phyloP scores from a whole-genome alignment of 192 early-diverging fungal genomes.

The Phycomyces blakesleeanus region DNA sequence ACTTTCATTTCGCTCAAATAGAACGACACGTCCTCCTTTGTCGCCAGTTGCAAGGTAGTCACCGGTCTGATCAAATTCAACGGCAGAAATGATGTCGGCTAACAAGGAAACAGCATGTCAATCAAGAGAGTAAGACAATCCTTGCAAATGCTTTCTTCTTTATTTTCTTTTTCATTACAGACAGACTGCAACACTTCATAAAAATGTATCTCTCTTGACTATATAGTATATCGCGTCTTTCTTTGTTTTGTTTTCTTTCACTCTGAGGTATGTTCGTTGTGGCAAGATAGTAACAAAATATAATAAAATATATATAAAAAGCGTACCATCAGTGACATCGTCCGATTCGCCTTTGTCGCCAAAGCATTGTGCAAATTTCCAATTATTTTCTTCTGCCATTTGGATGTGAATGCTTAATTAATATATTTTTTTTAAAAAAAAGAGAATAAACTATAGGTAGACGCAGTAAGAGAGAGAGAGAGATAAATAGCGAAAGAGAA shows the following conservation, averaged over 20 bases:
- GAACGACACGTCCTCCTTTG: constrained; percentile 86
- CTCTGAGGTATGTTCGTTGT: no score
- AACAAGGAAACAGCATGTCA: constrained; percentile 12
- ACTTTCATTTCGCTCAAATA: constrained; percentile 87
- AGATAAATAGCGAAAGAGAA: not conserved
- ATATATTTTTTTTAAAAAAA: not conserved
- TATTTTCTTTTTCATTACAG: no score
- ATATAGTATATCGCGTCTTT: not conserved
- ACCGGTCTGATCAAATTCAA: constrained; percentile 89
- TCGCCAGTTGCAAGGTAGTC: constrained; percentile 91
- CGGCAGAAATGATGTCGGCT: constrained; percentile 95
- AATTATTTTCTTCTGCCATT: constrained; percentile 43
- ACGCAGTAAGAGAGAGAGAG: not conserved
- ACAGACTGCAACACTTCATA: no score
- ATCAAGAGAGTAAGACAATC: not conserved
- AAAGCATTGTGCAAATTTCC: constrained; percentile 94
- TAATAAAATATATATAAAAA: not conserved
- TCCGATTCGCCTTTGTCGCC: constrained; percentile 93
- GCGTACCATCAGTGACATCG: constrained; percentile 89
- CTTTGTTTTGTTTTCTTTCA: not conserved
- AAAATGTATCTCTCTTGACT: no score
- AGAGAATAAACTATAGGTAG: not conserved
- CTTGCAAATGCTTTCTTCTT: no score
- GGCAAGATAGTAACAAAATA: not conserved
- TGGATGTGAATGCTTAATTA: not conserved